Conservation (phyloP, 2,329 filamentous ascomycete species). For the Tolypocladium ophioglossoides region DNA sequence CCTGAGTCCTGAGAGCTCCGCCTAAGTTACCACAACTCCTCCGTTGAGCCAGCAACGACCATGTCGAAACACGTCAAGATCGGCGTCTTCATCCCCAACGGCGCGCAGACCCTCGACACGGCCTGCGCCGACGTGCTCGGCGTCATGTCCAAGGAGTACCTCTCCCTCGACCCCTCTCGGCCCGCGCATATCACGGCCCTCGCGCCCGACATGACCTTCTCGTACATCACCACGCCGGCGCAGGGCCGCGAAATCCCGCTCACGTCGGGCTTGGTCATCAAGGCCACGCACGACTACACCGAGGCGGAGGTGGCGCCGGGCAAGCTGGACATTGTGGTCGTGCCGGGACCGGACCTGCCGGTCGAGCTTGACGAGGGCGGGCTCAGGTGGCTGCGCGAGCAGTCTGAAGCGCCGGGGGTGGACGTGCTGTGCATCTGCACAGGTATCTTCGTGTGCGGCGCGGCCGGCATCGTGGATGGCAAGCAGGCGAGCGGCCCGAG, state of each 20-base stretch:
- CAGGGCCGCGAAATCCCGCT: constrained; percentile 26
- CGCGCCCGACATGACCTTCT: constrained; percentile 31
- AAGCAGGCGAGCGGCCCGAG: constrained; percentile 36
- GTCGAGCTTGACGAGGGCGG: constrained; percentile 19
- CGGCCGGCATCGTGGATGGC: constrained; percentile 36
- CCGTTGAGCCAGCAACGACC: background rate
- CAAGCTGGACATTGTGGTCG: constrained; percentile 37
- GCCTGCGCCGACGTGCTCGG: constrained; percentile 40
- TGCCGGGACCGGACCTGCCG: constrained; percentile 38
- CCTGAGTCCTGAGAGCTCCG: background rate
- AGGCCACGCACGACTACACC: constrained; percentile 31
- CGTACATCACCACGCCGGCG: constrained; percentile 32
- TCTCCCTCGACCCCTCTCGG: constrained; percentile 18
- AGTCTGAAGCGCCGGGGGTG: constrained; percentile 25
- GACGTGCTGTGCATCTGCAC: constrained; percentile 43
- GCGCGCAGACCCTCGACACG: constrained; percentile 37
- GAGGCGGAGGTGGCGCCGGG: constrained; percentile 38
- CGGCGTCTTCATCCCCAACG: constrained; percentile 38
- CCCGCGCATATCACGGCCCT: constrained; percentile 26
- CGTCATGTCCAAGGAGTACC: constrained; percentile 33
- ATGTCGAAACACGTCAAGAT: constrained; percentile 24
- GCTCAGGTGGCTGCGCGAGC: constrained; percentile 31
- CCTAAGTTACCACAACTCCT: too few species aligned
- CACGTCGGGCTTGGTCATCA: constrained; percentile 27
- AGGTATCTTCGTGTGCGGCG: constrained; percentile 35